Evolutionary conservation across 805 yeast genomes (phyloP).

Genomic region (Yarrowia phangngaensis): DNA sequence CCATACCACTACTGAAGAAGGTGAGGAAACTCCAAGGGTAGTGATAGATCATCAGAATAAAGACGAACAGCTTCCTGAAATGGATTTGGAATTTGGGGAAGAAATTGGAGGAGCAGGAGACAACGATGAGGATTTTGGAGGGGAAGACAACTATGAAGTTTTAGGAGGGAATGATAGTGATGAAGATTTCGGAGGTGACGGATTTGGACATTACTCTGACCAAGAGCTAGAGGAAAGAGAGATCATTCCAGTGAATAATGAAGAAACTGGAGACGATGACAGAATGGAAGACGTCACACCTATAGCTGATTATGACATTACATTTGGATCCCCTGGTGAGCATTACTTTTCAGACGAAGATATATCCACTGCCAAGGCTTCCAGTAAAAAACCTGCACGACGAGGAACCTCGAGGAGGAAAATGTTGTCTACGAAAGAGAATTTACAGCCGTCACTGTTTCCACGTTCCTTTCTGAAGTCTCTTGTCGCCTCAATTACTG

Average conservation of each 20-base stretch:
- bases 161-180: no score
- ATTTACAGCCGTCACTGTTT: slow-evolving; percentile 1
- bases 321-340: no score
- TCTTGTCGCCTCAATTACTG: slow-evolving; percentile 27
- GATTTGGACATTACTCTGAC: neutral
- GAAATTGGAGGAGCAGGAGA: neutral
- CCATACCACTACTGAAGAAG: slow-evolving; percentile 3
- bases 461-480: slow-evolving; percentile 29
- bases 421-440: neutral
- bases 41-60: no score
- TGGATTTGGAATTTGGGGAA: slow-evolving; percentile 19
- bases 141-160: slow-evolving; percentile 1
- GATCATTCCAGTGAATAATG: no score
- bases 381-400: neutral
- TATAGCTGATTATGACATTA: no score
- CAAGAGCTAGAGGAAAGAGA: no score
- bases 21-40: no score
- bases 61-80: slow-evolving; percentile 8
- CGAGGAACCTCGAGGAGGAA: neutral
- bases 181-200: no score
- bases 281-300: no score
- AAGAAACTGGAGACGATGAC: no score
- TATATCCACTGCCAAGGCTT: neutral
- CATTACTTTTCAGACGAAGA: no score
- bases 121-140: slow-evolving; percentile 15